These are phyloP conservation scores for Eutrema yunnanense DNA, from an alignment of 345 rosid genomes.

Conservation along the genomic window DNA sequence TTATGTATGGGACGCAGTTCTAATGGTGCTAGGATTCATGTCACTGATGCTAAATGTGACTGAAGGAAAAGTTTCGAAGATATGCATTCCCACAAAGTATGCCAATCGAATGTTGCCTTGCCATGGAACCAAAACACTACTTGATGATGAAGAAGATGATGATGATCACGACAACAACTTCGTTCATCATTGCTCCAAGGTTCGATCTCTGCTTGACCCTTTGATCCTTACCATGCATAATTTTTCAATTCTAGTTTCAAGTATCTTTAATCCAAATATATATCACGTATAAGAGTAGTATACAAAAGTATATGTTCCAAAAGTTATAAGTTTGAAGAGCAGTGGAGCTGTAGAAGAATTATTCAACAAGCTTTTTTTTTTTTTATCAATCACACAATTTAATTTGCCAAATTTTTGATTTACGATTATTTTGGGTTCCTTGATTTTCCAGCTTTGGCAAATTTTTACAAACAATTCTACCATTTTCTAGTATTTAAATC, in stretches of 20 bases:
- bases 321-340: too few relatives aligned
- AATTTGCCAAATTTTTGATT: too few relatives aligned
- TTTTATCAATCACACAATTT: too few relatives aligned
- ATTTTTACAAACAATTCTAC: too few relatives aligned
- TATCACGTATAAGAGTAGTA: too few relatives aligned
- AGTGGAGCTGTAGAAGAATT: too few relatives aligned
- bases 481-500: too few relatives aligned
- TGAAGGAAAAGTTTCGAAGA: constrained; percentile 43
- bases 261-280: neutral
- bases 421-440: too few relatives aligned
- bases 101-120: constrained; percentile 67
- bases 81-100: constrained; percentile 43
- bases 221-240: neutral
- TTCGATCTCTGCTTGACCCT: constrained; percentile 1
- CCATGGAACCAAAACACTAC: neutral
- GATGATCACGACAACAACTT: neutral
- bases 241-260: neutral
- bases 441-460: too few relatives aligned
- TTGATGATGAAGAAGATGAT: constrained; percentile 20
- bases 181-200: constrained; percentile 45
- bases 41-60: constrained; percentile 55
- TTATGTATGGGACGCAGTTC: constrained; percentile 33
- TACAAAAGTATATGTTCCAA: too few relatives aligned
- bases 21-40: constrained; percentile 72
- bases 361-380: too few relatives aligned